These are phyloP conservation scores for Saccharomyces hybrid DNA, from an alignment of 1,139 yeast genomes.

Conservation along the genomic window DNA sequence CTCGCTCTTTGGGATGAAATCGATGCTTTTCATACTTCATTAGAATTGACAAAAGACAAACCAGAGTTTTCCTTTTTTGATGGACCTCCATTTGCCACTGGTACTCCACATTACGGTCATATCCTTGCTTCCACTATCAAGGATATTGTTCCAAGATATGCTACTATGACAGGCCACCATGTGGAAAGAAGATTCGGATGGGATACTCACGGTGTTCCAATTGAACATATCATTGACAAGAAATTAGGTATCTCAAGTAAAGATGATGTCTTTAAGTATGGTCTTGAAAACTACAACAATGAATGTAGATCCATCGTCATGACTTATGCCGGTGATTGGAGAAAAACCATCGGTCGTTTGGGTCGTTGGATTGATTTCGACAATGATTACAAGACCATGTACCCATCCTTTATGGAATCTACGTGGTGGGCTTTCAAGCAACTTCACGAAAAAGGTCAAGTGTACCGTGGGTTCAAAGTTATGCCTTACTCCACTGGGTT, in stretches of 20 bases:
- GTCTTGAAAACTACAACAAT: conserved; percentile 85
- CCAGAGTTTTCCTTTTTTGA: conserved; percentile 92
- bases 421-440: conserved; percentile 98
- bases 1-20: conserved; percentile 77
- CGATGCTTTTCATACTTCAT: conserved; percentile 84
- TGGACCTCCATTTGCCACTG: conserved; percentile 99
- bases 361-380: conserved; percentile 99
- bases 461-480: conserved; percentile 90
- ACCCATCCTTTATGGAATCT: conserved; percentile 94
- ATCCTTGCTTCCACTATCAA: conserved; percentile 92
- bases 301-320: conserved; percentile 96
- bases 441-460: conserved; percentile 74
- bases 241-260: conserved; percentile 87
- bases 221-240: conserved; percentile 98
- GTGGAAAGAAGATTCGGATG: conserved; percentile 98
- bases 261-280: conserved; percentile 88
- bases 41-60: conserved; percentile 74
- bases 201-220: conserved; percentile 99
- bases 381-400: conserved; percentile 93
- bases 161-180: conserved; percentile 93
- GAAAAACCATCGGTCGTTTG: conserved; percentile 80
- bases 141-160: conserved; percentile 95
- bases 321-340: conserved; percentile 96
- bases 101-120: conserved; percentile 98
- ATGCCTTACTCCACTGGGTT: conserved; percentile 99